Evolutionary conservation across 805 yeast genomes (phyloP).

Genomic region (Lipomyces yamadae): DNA sequence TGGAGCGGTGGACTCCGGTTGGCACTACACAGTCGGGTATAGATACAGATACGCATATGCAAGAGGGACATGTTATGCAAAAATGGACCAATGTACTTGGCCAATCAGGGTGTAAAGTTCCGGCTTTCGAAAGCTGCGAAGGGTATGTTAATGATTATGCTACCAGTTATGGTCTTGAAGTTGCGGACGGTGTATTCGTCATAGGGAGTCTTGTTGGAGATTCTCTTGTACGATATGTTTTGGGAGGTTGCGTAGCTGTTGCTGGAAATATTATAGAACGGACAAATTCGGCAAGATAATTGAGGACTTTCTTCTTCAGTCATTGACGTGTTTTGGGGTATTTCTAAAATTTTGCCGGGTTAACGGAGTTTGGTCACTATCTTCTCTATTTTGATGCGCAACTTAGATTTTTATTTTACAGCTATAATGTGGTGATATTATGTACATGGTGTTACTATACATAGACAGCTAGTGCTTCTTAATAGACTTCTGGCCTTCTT

Average conservation of each 20-base stretch:
- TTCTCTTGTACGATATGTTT: slow-evolving; percentile 42
- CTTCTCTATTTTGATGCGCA: not conserved
- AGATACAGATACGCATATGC: not conserved
- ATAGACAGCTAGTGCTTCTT: slow-evolving; percentile 16
- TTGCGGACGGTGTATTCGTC: slow-evolving; percentile 38
- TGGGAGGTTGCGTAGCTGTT: slow-evolving; percentile 42
- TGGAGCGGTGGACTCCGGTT: slow-evolving; percentile 20
- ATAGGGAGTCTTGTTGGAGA: slow-evolving; percentile 46
- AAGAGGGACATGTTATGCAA: not conserved
- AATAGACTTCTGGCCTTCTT: slow-evolving; percentile 47
- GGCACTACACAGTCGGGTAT: not conserved
- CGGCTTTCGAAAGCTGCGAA: slow-evolving; percentile 10
- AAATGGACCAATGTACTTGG: not conserved
- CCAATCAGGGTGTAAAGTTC: not conserved
- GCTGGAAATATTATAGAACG: slow-evolving; percentile 36
- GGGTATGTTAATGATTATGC: slow-evolving; percentile 16
- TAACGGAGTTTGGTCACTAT: not conserved
- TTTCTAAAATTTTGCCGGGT: not conserved
- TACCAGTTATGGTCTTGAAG: slow-evolving; percentile 34
- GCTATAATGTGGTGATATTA: not conserved
- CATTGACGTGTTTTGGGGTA: slow-evolving; percentile 2
- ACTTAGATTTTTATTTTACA: not conserved
- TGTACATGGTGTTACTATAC: not conserved
- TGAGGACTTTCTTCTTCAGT: no score
- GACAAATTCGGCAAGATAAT: not conserved